phyloP scores from a whole-genome alignment of 2,329 filamentous ascomycete genomes.

The Arthroderma sp. region DNA sequence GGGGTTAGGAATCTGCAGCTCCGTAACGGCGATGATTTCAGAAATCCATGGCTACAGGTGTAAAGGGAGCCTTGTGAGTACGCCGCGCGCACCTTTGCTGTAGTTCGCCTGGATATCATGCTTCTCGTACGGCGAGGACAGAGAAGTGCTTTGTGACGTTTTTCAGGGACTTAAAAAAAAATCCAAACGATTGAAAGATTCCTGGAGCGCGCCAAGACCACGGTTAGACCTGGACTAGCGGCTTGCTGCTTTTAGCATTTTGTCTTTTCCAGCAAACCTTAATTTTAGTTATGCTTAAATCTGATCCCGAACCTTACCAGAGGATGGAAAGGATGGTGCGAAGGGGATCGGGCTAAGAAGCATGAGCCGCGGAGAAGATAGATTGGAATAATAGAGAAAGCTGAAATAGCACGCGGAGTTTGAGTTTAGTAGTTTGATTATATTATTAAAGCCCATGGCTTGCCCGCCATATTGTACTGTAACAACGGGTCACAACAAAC shows the following conservation, averaged over 20 bases:
- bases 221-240: not conserved
- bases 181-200: not conserved
- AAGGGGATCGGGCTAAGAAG: no score
- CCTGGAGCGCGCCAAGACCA: not conserved
- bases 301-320: not conserved
- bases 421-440: no score
- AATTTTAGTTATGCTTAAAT: slow-evolving; percentile 2
- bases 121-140: not conserved
- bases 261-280: not conserved
- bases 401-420: no score
- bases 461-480: not conserved
- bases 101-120: slow-evolving; percentile 28
- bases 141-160: not conserved
- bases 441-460: no score
- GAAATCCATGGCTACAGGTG: slow-evolving; percentile 15
- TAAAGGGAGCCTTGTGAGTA: slow-evolving; percentile 21
- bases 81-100: slow-evolving; percentile 21
- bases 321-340: no score
- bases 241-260: not conserved
- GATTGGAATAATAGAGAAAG: no score
- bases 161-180: not conserved
- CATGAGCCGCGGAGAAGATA: no score
- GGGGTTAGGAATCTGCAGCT: slow-evolving; percentile 12
- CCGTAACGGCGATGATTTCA: not conserved
- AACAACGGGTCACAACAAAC: not conserved